Conservation (phyloP, 179 eudicot genomes). For the Corrigiola litoralis region DNA sequence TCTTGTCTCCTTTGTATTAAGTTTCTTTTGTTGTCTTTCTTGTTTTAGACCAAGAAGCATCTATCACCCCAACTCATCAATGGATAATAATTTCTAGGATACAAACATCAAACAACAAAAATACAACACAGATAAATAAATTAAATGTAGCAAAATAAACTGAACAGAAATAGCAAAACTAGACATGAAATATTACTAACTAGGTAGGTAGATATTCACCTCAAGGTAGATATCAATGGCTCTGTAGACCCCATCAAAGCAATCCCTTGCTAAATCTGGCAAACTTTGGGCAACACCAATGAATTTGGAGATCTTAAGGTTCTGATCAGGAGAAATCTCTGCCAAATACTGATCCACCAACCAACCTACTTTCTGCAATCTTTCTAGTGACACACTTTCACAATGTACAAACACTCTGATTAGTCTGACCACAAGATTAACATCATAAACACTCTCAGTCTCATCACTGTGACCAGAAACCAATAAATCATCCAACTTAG, state of each 20-base stretch:
- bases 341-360: slow-evolving; percentile 60
- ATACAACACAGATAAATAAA: not conserved
- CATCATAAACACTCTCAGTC: slow-evolving; percentile 62
- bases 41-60: slow-evolving; percentile 11
- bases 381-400: slow-evolving; percentile 23
- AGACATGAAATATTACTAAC: not conserved
- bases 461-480: slow-evolving; percentile 30
- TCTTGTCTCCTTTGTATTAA: slow-evolving; percentile 20
- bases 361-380: slow-evolving; percentile 52
- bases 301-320: slow-evolving; percentile 53
- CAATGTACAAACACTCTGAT: slow-evolving; percentile 55
- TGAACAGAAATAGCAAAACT: not conserved
- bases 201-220: slow-evolving; percentile 30
- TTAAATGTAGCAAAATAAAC: not conserved
- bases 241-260: slow-evolving; percentile 71
- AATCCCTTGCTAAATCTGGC: slow-evolving; percentile 63
- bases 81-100: slow-evolving; percentile 7
- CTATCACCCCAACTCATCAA: slow-evolving; percentile 27
- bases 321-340: slow-evolving; percentile 74
- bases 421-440: slow-evolving; percentile 63
- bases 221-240: slow-evolving; percentile 78
- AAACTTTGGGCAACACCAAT: slow-evolving; percentile 54
- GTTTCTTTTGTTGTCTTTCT: slow-evolving; percentile 17
- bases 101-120: not conserved
- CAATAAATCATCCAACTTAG: slow-evolving; percentile 64